These are phyloP conservation scores for Starmerella lactis-condensi DNA, from an alignment of 805 yeast species.

Conservation along the genomic window DNA sequence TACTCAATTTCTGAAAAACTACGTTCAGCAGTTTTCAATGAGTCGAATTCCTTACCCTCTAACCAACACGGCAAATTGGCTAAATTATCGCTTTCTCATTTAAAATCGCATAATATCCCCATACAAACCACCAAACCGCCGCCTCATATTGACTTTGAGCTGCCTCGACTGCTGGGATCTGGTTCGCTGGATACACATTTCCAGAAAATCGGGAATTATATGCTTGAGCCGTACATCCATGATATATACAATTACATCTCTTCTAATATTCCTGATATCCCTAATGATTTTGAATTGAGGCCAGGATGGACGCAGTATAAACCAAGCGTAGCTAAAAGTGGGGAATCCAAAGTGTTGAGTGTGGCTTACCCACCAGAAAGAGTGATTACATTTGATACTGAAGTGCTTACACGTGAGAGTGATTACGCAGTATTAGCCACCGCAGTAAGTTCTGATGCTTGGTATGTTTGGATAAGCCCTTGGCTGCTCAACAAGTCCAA, in stretches of 20 bases:
- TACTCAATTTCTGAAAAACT: slow-evolving; percentile 17
- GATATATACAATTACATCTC: slow-evolving; percentile 22
- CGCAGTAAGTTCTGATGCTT: slow-evolving; percentile 56
- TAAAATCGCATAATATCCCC: slow-evolving; percentile 7
- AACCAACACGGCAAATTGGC: too few species aligned
- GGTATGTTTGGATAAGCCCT: slow-evolving; percentile 95
- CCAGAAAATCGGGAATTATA: slow-evolving; percentile 37
- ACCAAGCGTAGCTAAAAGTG: too few species aligned
- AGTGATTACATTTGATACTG: slow-evolving; percentile 73
- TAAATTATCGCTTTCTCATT: slow-evolving; percentile 11
- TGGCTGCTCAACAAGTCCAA: slow-evolving; percentile 38
- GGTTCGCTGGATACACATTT: slow-evolving; percentile 67
- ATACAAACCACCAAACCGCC: slow-evolving; percentile 14
- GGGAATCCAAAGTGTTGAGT: slow-evolving; percentile 31
- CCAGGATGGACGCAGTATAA: slow-evolving; percentile 79
- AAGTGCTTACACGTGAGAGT: slow-evolving; percentile 58
- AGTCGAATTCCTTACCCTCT: too few species aligned
- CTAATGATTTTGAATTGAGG: slow-evolving; percentile 31
- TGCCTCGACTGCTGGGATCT: slow-evolving; percentile 60
- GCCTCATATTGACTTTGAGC: slow-evolving; percentile 12
- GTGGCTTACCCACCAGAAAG: slow-evolving; percentile 59
- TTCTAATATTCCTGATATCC: background rate
- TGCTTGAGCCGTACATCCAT: slow-evolving; percentile 41
- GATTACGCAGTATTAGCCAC: slow-evolving; percentile 64
- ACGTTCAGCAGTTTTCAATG: slow-evolving; percentile 9